phyloP scores from a whole-genome alignment of 2,329 filamentous ascomycete genomes.

The Colletotrichum spinosum region DNA sequence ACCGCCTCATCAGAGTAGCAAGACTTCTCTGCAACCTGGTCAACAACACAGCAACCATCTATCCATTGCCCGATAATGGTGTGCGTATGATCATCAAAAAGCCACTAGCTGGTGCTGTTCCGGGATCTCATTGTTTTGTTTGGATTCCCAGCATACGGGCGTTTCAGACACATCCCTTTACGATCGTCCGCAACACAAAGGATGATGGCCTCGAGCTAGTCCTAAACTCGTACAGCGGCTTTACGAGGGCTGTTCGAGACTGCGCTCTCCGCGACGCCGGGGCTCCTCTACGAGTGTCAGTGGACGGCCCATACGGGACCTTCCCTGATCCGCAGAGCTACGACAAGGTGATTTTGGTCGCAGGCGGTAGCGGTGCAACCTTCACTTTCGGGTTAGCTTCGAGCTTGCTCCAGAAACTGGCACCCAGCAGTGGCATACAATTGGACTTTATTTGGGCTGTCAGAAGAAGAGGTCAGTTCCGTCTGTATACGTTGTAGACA shows the following conservation, averaged over 20 bases:
- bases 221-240: slow-evolving; percentile 62
- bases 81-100: slow-evolving; percentile 59
- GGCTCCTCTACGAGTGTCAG: slow-evolving; percentile 54
- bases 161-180: slow-evolving; percentile 67
- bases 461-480: slow-evolving; percentile 3
- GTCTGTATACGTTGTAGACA: background rate
- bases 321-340: slow-evolving; percentile 54
- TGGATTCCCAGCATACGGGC: slow-evolving; percentile 64
- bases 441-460: slow-evolving; percentile 5
- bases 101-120: slow-evolving; percentile 46
- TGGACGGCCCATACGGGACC: slow-evolving; percentile 66
- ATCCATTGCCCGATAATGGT: slow-evolving; percentile 56
- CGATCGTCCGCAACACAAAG: slow-evolving; percentile 55
- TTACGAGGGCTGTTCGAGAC: slow-evolving; percentile 60
- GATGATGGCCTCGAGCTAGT: slow-evolving; percentile 59
- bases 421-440: background rate
- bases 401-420: slow-evolving; percentile 3
- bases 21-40: slow-evolving; percentile 46
- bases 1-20: slow-evolving; percentile 54
- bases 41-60: slow-evolving; percentile 55
- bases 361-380: slow-evolving; percentile 42
- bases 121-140: slow-evolving; percentile 60
- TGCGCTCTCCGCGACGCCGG: slow-evolving; percentile 56
- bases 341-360: slow-evolving; percentile 40
- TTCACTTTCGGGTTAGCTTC: slow-evolving; percentile 41